Conservation (phyloP, 345 rosid genomes). For the Eucalyptus viminalis region DNA sequence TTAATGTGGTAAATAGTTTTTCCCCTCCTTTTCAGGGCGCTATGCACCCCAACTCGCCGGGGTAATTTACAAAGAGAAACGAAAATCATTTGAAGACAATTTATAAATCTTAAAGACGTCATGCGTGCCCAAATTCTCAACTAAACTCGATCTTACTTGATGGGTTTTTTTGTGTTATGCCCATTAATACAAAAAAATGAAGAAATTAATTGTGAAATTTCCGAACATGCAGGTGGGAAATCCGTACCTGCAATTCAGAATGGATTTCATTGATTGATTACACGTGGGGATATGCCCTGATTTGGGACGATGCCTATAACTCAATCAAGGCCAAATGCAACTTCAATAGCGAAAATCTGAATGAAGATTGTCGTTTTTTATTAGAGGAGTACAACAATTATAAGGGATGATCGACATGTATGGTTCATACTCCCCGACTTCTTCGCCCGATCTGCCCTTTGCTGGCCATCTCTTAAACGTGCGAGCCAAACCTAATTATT, state of each 20-base stretch:
- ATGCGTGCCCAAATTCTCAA: background rate
- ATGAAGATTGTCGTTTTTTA: background rate
- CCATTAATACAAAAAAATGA: background rate
- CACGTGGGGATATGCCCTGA: background rate
- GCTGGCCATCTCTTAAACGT: background rate
- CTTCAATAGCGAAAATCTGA: background rate
- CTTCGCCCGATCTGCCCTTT: background rate
- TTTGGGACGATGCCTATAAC: background rate
- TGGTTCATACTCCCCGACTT: background rate
- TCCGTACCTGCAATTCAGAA: background rate
- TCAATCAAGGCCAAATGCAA: background rate
- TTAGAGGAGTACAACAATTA: background rate
- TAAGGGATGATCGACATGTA: background rate
- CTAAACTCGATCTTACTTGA: background rate
- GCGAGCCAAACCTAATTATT: background rate
- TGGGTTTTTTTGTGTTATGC: too few relatives aligned
- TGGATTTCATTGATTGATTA: background rate
- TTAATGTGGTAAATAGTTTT: background rate
- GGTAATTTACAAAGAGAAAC: slow-evolving; percentile 1
- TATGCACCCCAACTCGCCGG: slow-evolving; percentile 21
- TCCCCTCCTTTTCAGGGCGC: background rate
- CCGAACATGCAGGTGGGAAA: background rate
- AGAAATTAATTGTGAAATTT: background rate
- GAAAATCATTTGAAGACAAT: background rate
- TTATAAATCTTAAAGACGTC: slow-evolving; percentile 8